Base-by-base conservation (phyloP, 257 asterid genomes). In the Nicotiana sylvestris region DNA sequence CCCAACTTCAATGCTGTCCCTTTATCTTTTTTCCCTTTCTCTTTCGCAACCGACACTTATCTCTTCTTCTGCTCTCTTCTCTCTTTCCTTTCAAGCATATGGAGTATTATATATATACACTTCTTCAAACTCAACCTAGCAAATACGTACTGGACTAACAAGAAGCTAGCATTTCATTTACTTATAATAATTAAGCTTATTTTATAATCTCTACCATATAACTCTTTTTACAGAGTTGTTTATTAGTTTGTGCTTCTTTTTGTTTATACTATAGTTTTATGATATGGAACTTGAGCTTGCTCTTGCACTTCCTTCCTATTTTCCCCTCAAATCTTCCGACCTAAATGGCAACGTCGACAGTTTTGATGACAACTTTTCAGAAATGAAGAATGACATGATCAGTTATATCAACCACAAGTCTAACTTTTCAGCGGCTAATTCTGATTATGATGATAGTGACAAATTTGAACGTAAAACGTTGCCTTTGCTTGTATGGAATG, bases 261-360 rank as follows among this genome's bases (percentile, higher is more conserved):
- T 12, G 15, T 15, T 49, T 6, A 6, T 0, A 37, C 6, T 76
- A 25, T 16, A 33, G 12, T n/a, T 27, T 77, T 33, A 39, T 27
- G 55, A 25, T 2, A 92, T 92, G 97, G 97, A 92, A 85, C 92
- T 92, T 64, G 95, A 92, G 57, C 89, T 92, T 15, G 90, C 91
- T n/a, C 90, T 92, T 76, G 91, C 87, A 51, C 93, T 87, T 77
- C 81, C 85, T 80, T 68, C 69, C 30, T 61, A 83, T 57, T 81
- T 68, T 80, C 89, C 90, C 1, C 2, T 17, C 21, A 76, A 72
- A 65, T 65, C 5, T 25, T 43, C 68, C 11, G 64, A 79, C 74
- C 82, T 69, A 35, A 85, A 81, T 16, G 39, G 46, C 17, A 49
- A 27, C 17, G n/a, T 16, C 35, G 57, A 57, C 6, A 12, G 16